Conservation (phyloP, 768 basidiomycete genomes). For the Mycena galopus region DNA sequence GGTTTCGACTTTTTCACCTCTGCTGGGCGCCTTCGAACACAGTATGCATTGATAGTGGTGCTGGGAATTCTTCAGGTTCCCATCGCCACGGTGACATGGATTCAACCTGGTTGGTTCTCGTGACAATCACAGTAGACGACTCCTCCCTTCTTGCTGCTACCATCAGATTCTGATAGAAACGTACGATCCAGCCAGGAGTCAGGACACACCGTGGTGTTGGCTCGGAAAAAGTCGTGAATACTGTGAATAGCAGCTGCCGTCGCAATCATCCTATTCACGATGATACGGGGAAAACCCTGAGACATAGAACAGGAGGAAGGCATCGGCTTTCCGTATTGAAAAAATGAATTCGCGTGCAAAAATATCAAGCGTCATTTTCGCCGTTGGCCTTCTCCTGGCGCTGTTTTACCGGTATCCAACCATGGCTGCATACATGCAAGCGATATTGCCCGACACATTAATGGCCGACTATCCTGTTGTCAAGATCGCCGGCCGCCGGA, state of each 20-base stretch:
- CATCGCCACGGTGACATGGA: conserved; percentile 6
- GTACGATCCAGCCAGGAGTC: not conserved
- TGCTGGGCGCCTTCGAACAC: not conserved
- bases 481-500: conserved; percentile 7
- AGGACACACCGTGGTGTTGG: conserved; percentile 2
- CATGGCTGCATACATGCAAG: not conserved
- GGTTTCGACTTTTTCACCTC: conserved; percentile 18
- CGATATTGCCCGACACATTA: not conserved
- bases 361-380: not conserved
- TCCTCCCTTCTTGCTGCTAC: not conserved
- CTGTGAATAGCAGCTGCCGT: not conserved
- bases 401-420: not conserved
- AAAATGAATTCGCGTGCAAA: not conserved
- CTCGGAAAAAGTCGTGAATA: not conserved
- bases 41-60: conserved; percentile 3
- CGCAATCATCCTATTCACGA: not conserved
- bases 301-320: not conserved
- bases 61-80: conserved; percentile 17
- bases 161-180: not conserved
- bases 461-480: not conserved
- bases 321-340: not conserved
- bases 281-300: not conserved
- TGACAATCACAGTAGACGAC: not conserved
- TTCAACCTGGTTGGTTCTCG: conserved; percentile 12
- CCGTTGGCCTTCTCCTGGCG: conserved; percentile 8